Base-by-base conservation (phyloP, 768 basidiomycete genomes). In the Kwoniella pini region DNA sequence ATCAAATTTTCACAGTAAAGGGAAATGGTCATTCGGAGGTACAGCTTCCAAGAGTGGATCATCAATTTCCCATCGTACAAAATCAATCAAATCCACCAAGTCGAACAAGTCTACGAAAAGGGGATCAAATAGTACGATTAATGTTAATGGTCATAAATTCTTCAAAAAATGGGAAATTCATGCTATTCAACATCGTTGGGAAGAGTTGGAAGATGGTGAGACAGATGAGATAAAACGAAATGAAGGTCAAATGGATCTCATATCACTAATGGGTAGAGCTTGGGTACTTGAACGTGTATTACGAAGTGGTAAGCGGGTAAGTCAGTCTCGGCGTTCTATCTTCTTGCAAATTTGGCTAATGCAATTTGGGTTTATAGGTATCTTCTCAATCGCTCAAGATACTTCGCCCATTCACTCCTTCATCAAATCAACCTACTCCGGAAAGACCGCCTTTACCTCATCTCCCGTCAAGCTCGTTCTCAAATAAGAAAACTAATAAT, bases 231-330 rank as follows among this genome's bases (percentile, higher is more conserved):
- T 36, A 7, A 36, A 15, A 15, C 33, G 33, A 7, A 36, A 38
- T 45, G 72, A 73, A 54, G 64, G 68, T 36, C 43, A 24, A 42
- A 58, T 74, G 72, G 68, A 74, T 26, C 44, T 74, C 24, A 54
- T 39, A 1, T 19, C 57, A 6, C 54, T 74, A n/a, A 63, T 71
- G 7, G 72, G 72, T 9, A 44, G 72, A 45, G 72, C 72, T 30
- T 66, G 56, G 26, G 64, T 71, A 3, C 48, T 74, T 21, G 72
- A 75, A 54, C 57, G 61, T 52, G 64, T 70, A 24, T 51, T 72
- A 27, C 50, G 43, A 28, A 57, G 62, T 9, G 73, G 69, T 0
- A 72, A 70, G 57, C 52, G 70, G 58, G 73, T 72, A 55, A 63
- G 72, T 64, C 11, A 12, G 2, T 4, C 10, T 50, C 17, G 21